Percentiles rank a stretch among this genome's conserved stretches.
Evolutionary conservation across 73 alveolate species (phyloP).

Genomic region (Paraurostyla sp.): DNA sequence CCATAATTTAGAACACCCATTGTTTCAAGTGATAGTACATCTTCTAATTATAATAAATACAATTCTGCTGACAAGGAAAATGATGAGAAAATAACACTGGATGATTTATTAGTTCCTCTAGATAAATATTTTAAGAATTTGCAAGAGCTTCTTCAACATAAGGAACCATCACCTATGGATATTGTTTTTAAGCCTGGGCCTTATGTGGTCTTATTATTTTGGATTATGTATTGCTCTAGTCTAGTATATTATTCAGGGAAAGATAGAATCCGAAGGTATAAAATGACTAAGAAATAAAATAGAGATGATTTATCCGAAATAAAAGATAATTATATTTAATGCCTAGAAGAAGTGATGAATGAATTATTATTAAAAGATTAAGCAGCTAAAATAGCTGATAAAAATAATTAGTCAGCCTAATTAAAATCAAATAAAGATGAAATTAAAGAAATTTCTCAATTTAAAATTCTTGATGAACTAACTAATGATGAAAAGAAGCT

Average conservation of each 20-base stretch:
- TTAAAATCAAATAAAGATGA: background rate
- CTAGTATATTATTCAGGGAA: constrained; percentile 19
- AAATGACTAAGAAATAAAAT: constrained; percentile 29
- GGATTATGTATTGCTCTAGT: constrained; percentile 26
- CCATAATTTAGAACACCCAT: background rate
- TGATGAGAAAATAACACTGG: background rate
- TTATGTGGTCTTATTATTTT: background rate
- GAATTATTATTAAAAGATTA: background rate
- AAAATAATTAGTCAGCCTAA: background rate
- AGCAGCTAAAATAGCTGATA: background rate
- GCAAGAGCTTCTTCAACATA: background rate
- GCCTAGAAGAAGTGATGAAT: background rate
- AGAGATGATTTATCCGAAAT: constrained; percentile 32
- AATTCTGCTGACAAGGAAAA: background rate
- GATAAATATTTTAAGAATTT: constrained; percentile 19
- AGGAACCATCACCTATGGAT: background rate
- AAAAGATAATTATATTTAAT: background rate
- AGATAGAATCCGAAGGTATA: constrained; percentile 1
- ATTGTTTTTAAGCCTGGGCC: constrained; percentile 21
- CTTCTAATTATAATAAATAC: background rate
- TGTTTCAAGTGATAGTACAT: background rate
- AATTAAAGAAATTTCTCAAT: background rate
- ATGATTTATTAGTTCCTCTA: background rate
- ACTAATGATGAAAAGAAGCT: constrained; percentile 10
- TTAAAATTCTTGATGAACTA: background rate